phyloP scores from a whole-genome alignment of 345 rosid species.

The Heritiera fomes region DNA sequence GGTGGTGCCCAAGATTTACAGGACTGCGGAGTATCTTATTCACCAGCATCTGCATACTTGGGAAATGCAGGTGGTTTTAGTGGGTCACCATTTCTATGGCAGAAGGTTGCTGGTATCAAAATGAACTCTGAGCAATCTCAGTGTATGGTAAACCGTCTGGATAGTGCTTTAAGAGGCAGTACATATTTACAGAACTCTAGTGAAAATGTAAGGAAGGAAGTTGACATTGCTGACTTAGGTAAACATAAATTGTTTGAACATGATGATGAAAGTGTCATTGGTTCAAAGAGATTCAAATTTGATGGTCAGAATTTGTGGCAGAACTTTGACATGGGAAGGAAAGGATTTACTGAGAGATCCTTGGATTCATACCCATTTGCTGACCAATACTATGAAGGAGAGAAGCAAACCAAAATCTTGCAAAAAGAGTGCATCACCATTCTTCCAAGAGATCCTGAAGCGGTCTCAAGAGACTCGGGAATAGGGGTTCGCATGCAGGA shows the following conservation, averaged over 20 bases:
- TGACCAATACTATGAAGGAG: constrained; percentile 26
- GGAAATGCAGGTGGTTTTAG: constrained; percentile 31
- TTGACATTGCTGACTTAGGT: constrained; percentile 28
- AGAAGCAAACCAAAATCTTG: constrained; percentile 26
- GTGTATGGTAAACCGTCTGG: constrained; percentile 43
- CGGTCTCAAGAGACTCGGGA: constrained; percentile 27
- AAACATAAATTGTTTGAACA: constrained; percentile 31
- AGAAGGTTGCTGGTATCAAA: constrained; percentile 31
- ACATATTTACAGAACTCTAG: constrained; percentile 33
- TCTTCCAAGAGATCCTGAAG: constrained; percentile 29
- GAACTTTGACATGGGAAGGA: constrained; percentile 35
- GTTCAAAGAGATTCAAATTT: constrained; percentile 32
- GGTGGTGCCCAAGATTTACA: constrained; percentile 30
- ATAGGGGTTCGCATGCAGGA: constrained; percentile 27
- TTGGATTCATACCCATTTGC: constrained; percentile 33
- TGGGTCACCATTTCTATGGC: constrained; percentile 31
- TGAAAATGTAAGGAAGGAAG: constrained; percentile 29
- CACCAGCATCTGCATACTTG: constrained; percentile 30
- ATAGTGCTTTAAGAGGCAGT: constrained; percentile 26
- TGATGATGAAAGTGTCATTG: constrained; percentile 27
- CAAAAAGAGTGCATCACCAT: constrained; percentile 27
- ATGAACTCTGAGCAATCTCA: constrained; percentile 33
- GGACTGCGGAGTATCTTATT: constrained; percentile 30
- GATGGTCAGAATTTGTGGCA: constrained; percentile 31
- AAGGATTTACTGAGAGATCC: constrained; percentile 27